Conservation (phyloP, 2,329 filamentous ascomycete genomes). For the Neopestalotiopsis sp. region DNA sequence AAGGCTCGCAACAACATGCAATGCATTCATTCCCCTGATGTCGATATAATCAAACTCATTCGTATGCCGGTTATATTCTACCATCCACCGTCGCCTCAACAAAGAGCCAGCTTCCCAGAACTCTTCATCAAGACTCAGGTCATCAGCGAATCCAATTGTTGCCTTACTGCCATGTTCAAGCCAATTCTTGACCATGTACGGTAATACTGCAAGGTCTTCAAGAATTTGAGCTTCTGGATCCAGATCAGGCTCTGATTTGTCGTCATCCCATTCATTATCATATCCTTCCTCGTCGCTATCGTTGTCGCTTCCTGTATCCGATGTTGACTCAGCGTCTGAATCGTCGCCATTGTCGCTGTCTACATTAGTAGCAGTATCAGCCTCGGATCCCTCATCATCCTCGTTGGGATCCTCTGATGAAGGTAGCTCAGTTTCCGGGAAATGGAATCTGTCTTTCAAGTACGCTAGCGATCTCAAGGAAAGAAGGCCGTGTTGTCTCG, state of each 20-base stretch:
- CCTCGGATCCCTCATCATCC: constrained; percentile 8
- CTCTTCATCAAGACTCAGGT: constrained; percentile 40
- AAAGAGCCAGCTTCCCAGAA: constrained; percentile 44
- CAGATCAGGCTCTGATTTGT: constrained; percentile 23
- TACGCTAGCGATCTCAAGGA: constrained; percentile 43
- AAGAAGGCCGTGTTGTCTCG: constrained; percentile 47
- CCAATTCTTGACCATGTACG: constrained; percentile 47
- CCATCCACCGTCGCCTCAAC: constrained; percentile 44
- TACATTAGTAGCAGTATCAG: constrained; percentile 16
- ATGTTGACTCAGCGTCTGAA: background rate
- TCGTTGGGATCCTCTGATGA: constrained; percentile 13
- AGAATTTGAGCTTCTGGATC: constrained; percentile 36
- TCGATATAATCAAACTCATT: constrained; percentile 32
- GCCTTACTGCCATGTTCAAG: constrained; percentile 46
- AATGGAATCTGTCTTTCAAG: constrained; percentile 39
- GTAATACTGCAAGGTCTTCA: constrained; percentile 16
- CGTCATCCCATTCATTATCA: constrained; percentile 18
- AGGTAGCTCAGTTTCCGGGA: constrained; percentile 26
- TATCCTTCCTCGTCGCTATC: background rate
- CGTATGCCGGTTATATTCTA: constrained; percentile 38
- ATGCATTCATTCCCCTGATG: constrained; percentile 35
- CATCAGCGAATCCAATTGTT: constrained; percentile 46
- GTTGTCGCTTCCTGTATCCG: constrained; percentile 11
- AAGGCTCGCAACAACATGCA: constrained; percentile 44
- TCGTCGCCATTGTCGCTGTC: constrained; percentile 14